A percentile compares a stretch with the other conserved stretches of the same genome.
Evolutionary conservation across 768 basidiomycete species (phyloP).

Genomic region (Pholiota molesta): DNA sequence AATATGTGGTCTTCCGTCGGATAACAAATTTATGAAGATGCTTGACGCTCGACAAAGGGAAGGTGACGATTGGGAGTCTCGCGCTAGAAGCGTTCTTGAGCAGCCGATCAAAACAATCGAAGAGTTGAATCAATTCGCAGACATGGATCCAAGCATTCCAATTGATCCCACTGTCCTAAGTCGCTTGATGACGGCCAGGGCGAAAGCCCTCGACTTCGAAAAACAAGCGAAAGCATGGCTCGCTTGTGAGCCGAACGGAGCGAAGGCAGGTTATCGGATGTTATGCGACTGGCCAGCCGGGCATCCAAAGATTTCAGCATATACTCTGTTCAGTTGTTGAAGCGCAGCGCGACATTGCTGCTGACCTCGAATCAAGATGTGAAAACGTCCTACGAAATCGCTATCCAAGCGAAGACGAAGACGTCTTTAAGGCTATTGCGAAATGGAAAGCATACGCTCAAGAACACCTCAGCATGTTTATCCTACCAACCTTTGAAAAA

Average conservation of each 20-base stretch:
- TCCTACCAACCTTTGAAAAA: constrained; percentile 72
- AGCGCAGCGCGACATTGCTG: constrained; percentile 73
- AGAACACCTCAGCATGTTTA: constrained; percentile 73
- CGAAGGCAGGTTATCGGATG: constrained; percentile 69
- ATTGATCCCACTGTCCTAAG: constrained; percentile 70
- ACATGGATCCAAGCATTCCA: constrained; percentile 66
- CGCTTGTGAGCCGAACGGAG: constrained; percentile 52
- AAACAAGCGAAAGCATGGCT: constrained; percentile 78
- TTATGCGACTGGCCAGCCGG: constrained; percentile 64
- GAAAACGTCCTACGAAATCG: constrained; percentile 72
- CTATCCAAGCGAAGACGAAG: constrained; percentile 57
- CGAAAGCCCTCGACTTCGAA: constrained; percentile 78
- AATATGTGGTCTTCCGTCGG: constrained; percentile 62
- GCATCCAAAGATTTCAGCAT: constrained; percentile 82
- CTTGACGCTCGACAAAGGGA: constrained; percentile 65
- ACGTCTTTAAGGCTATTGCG: constrained; percentile 72
- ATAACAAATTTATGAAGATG: constrained; percentile 66
- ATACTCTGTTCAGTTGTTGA: constrained; percentile 63
- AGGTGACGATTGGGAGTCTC: constrained; percentile 79
- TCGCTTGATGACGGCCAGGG: constrained; percentile 62
- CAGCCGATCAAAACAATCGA: constrained; percentile 75
- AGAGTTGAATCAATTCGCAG: constrained; percentile 74
- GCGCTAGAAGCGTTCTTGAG: constrained; percentile 64
- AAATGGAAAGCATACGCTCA: constrained; percentile 76
- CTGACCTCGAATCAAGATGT: constrained; percentile 75